Base-by-base conservation (phyloP, 805 yeast species). In the Hyphopichia homilentoma region DNA sequence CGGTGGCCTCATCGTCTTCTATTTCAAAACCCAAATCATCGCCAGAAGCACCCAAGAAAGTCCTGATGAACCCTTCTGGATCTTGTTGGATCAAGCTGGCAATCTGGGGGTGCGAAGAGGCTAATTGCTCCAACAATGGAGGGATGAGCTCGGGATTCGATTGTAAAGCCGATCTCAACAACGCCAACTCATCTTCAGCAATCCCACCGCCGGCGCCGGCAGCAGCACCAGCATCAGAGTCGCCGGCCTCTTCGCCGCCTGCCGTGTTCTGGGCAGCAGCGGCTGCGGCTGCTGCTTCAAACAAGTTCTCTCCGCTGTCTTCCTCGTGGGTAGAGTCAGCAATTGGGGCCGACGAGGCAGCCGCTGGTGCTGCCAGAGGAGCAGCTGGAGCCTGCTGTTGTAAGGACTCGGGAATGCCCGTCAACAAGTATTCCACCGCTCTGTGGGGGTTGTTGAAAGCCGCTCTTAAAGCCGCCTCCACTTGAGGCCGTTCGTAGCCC, bases 381-480 rank as follows among this genome's bases (percentile, higher is more conserved):
- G 50, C 41, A n/a, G n/a, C n/a, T 7, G 50, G 47, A 16, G 54
- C 55, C 12, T 59, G 63, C 12, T 53, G 63, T 41, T 59, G 73
- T 41, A 75, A 57, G 19, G 65, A 56, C 48, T 81, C 90, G 15
- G 96, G 96, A 27, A 90, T 76, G 3, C 97, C 97, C 29, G 89
- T 86, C 43, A 93, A 66, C 31, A 93, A 69, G 57, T 90, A 89
- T 57, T 93, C 98, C 9, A 93, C 97, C 0, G 98, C 98, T 50
- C 98, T 79, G 56, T 90, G 97, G 14, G 98, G 97, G 61, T 93
- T 89, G 64, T 90, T 90, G 66, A 79, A 93, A 1, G 98, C 97
- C 11, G 96, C 95, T 47, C 94, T 79, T 55, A 93, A 66, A 0
- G 98, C 98, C 28, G 79, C 75, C 61, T 86, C 94, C 16, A 87